Evolutionary conservation across 495 filamentous ascomycete genomes (phyloP).

Genomic region (Cercophora samala): DNA sequence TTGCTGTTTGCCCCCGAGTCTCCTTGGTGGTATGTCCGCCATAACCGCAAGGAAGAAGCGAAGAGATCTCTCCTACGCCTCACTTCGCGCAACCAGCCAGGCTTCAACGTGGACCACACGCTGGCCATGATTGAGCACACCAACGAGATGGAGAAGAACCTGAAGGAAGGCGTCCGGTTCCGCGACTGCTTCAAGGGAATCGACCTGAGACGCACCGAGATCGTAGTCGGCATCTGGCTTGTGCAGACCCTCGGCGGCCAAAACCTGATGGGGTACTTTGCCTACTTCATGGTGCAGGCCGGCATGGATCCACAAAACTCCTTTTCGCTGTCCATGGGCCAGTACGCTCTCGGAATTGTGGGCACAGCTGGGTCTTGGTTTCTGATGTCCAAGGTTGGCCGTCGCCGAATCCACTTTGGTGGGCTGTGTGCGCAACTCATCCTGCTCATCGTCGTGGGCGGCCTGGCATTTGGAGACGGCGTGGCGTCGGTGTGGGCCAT

Average conservation of each 20-base stretch:
- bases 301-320: constrained; percentile 54
- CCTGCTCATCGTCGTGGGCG: constrained; percentile 42
- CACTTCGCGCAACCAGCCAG: constrained; percentile 48
- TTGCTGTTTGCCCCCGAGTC: constrained; percentile 62
- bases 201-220: constrained; percentile 64
- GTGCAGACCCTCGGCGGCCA: constrained; percentile 66
- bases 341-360: constrained; percentile 48
- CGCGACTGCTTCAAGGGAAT: constrained; percentile 64
- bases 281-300: constrained; percentile 66
- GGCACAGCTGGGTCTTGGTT: constrained; percentile 52
- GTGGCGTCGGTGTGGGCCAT: constrained; percentile 37
- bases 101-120: constrained; percentile 60
- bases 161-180: constrained; percentile 56
- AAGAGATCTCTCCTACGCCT: constrained; percentile 58
- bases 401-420: constrained; percentile 49
- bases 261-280: constrained; percentile 65
- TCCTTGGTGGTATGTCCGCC: constrained; percentile 70
- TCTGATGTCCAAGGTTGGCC: constrained; percentile 47
- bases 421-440: constrained; percentile 39
- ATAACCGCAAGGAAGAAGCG: constrained; percentile 53
- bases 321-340: constrained; percentile 44
- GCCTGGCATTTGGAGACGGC: constrained; percentile 25
- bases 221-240: constrained; percentile 62
- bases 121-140: constrained; percentile 72
- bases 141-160: constrained; percentile 59